Evolutionary conservation across 2,329 filamentous ascomycete genomes (phyloP).

Genomic region (Amauroascus niger): DNA sequence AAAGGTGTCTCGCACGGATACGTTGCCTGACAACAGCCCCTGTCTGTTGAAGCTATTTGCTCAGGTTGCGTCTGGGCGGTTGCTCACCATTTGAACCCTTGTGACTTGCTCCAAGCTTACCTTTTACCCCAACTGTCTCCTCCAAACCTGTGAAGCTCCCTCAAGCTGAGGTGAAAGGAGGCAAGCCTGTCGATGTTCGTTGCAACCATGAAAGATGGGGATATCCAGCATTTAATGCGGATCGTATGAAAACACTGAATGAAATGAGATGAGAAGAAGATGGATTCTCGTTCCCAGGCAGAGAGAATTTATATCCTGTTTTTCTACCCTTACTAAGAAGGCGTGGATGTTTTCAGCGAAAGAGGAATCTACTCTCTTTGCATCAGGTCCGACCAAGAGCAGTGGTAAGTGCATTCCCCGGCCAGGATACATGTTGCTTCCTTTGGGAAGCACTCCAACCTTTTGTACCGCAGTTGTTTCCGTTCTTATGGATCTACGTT

Average conservation of each 20-base stretch:
- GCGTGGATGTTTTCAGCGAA: no score
- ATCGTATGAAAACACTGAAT: neutral
- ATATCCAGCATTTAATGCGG: neutral
- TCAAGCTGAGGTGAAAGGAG: neutral
- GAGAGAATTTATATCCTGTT: neutral
- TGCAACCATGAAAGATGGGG: neutral
- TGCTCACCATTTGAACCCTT: neutral
- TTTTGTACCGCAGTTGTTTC: no score
- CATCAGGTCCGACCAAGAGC: no score
- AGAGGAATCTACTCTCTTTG: no score
- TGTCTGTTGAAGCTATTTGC: neutral
- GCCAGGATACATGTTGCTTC: no score
- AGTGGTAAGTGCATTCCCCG: no score
- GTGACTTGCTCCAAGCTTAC: neutral
- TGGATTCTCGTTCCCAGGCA: neutral
- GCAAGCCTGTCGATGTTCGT: neutral
- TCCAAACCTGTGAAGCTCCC: neutral
- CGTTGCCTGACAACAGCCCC: neutral
- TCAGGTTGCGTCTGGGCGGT: neutral
- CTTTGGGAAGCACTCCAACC: no score
- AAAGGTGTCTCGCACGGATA: neutral
- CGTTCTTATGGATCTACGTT: no score
- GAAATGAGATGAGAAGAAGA: neutral
- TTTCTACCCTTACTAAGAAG: neutral
- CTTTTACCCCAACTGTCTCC: neutral